These are phyloP conservation scores for Penicillium desertorum DNA, from an alignment of 495 filamentous ascomycete genomes.

Conservation along the genomic window DNA sequence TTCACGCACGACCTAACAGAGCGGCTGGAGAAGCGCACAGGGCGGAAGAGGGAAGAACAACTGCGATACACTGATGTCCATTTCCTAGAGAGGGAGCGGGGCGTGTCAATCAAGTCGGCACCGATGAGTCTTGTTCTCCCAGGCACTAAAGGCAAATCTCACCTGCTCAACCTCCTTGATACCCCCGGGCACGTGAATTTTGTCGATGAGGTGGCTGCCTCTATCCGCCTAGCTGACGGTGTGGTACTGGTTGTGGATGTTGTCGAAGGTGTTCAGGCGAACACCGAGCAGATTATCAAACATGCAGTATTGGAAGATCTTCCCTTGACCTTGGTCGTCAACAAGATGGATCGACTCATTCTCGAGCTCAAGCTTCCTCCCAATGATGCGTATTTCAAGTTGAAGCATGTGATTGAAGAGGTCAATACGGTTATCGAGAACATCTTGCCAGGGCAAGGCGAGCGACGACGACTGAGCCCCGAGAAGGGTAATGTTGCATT, in stretches of 20 bases:
- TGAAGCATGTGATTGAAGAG: slow-evolving; percentile 97
- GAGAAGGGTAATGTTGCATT: slow-evolving; percentile 98
- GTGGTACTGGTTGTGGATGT: slow-evolving; percentile 93
- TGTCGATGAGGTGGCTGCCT: slow-evolving; percentile 90
- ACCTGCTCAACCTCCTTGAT: slow-evolving; percentile 91
- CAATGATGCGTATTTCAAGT: slow-evolving; percentile 95
- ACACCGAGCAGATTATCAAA: slow-evolving; percentile 95
- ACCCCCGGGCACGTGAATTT: slow-evolving; percentile 98
- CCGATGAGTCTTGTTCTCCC: slow-evolving; percentile 93
- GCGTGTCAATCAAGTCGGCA: slow-evolving; percentile 88
- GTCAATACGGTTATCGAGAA: slow-evolving; percentile 95
- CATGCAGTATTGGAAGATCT: slow-evolving; percentile 89
- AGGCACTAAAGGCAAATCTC: slow-evolving; percentile 88
- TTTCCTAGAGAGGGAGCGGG: slow-evolving; percentile 81
- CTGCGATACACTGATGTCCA: slow-evolving; percentile 93
- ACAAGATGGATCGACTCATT: slow-evolving; percentile 96
- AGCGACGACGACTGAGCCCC: slow-evolving; percentile 77
- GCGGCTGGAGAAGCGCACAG: slow-evolving; percentile 71
- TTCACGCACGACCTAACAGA: slow-evolving; percentile 88
- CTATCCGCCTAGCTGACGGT: slow-evolving; percentile 84
- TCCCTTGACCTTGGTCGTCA: slow-evolving; percentile 85
- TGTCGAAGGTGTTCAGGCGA: slow-evolving; percentile 96
- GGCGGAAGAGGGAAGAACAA: slow-evolving; percentile 83
- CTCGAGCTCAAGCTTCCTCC: slow-evolving; percentile 93
- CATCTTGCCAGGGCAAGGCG: slow-evolving; percentile 79